phyloP scores from a whole-genome alignment of 805 yeast species.

The Zygosaccharomyces rouxii region DNA sequence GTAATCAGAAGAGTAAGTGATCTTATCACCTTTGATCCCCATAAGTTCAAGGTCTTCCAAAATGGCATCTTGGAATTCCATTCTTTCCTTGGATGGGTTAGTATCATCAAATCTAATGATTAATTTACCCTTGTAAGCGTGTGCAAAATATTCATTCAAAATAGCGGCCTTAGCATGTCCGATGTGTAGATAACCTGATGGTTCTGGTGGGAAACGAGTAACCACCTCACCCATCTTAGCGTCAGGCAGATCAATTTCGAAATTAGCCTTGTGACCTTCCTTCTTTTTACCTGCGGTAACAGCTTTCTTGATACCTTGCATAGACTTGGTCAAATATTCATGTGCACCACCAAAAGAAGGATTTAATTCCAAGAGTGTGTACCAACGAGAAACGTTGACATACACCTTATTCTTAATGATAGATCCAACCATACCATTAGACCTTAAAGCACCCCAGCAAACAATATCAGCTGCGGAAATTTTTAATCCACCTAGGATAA shows the following conservation, averaged over 20 bases:
- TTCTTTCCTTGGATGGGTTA: constrained; percentile 94
- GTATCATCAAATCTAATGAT: constrained; percentile 98
- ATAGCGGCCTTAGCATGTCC: constrained; percentile 99
- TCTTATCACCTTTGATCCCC: constrained; percentile 87
- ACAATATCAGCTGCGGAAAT: constrained; percentile 77
- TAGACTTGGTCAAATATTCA: constrained; percentile 60
- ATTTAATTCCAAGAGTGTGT: constrained; percentile 66
- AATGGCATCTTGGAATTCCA: constrained; percentile 90
- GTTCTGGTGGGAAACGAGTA: constrained; percentile 99
- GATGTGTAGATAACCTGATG: constrained; percentile 94
- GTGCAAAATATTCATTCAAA: constrained; percentile 93
- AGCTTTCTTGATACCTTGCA: constrained; percentile 68
- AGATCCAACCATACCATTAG: constrained; percentile 90
- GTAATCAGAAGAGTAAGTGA: constrained; percentile 91
- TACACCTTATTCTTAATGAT: constrained; percentile 80
- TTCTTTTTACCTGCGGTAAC: constrained; percentile 67
- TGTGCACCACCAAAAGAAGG: constrained; percentile 64
- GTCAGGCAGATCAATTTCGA: constrained; percentile 85
- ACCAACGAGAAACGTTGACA: constrained; percentile 91
- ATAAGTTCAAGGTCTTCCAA: constrained; percentile 84
- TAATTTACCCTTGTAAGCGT: constrained; percentile 91
- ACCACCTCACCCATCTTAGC: constrained; percentile 95
- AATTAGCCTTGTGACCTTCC: constrained; percentile 89
- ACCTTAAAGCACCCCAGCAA: constrained; percentile 89
- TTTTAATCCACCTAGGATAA: constrained; percentile 57